Evolutionary conservation across 2,329 filamentous ascomycete genomes (phyloP).

Genomic region (Colletotrichum chlorophyti): DNA sequence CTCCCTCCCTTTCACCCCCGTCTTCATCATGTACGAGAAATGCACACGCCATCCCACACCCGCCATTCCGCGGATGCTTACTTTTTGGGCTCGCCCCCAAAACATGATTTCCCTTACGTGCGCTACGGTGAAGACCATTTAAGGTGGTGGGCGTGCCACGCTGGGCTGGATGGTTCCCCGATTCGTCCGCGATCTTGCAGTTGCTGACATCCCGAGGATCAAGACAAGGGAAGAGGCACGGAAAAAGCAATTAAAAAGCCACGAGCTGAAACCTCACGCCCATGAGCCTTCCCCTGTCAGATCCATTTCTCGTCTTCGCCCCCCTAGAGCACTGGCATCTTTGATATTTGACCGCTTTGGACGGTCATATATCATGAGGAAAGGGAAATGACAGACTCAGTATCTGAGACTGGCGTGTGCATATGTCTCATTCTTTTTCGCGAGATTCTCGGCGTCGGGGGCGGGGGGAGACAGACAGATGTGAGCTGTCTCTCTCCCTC

Average conservation of each 20-base stretch:
- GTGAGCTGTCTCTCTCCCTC: no score
- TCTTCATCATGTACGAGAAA: background rate
- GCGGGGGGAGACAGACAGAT: no score
- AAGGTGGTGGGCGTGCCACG: conserved; percentile 2
- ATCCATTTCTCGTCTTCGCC: no score
- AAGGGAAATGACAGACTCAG: no score
- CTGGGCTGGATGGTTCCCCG: conserved; percentile 6
- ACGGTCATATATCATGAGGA: no score
- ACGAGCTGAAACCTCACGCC: conserved; percentile 18
- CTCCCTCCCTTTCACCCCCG: background rate
- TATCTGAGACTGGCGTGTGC: no score
- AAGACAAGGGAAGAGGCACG: background rate
- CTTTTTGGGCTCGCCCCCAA: background rate
- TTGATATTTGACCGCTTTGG: no score
- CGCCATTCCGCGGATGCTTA: conserved; percentile 1
- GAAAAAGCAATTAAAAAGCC: background rate
- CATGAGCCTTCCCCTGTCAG: background rate
- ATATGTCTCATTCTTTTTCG: no score
- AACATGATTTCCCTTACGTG: conserved; percentile 20
- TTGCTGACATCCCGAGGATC: conserved; percentile 8
- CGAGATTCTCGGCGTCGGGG: no score
- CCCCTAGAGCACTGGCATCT: no score
- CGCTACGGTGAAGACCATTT: conserved; percentile 2
- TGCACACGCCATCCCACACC: conserved; percentile 9
- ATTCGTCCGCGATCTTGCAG: conserved; percentile 23